Percentiles rank a stretch among this genome's conserved stretches.
phyloP scores from a whole-genome alignment of 345 rosid species.

The Mercurialis annua region DNA sequence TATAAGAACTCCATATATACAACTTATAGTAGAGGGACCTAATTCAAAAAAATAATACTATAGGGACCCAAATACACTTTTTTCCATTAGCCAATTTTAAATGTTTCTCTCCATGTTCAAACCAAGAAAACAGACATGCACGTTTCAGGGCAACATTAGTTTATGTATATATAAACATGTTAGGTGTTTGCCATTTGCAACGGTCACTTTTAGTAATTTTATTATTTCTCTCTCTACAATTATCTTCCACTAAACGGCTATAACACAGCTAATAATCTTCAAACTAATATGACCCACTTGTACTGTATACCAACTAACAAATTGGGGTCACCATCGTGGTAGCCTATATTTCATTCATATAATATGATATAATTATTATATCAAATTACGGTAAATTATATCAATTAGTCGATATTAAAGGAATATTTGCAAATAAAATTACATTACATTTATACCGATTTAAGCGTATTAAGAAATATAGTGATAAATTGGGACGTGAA shows the following conservation, averaged over 20 bases:
- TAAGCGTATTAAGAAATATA: no score
- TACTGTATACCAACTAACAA: not conserved
- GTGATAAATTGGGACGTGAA: not conserved
- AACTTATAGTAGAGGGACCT: no score
- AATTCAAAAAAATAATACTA: no score
- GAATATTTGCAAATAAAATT: no score
- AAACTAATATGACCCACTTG: not conserved
- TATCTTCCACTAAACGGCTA: conserved; percentile 21
- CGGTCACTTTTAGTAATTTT: conserved; percentile 8
- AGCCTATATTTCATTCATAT: no score
- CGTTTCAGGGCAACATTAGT: conserved; percentile 13
- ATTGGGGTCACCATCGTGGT: conserved; percentile 10
- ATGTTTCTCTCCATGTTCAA: not conserved
- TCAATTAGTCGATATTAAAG: no score
- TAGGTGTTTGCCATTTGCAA: conserved; percentile 29
- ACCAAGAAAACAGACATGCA: conserved; percentile 22
- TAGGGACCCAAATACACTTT: no score
- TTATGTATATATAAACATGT: conserved; percentile 17
- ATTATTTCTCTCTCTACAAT: conserved; percentile 25
- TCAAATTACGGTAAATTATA: no score
- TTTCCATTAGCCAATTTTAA: no score
- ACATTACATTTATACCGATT: no score
- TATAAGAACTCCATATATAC: no score
- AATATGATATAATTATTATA: no score
- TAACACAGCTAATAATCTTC: conserved; percentile 16